Evolutionary conservation across 2,329 filamentous ascomycete species (phyloP).

Genomic region (Botrytis galanthina): DNA sequence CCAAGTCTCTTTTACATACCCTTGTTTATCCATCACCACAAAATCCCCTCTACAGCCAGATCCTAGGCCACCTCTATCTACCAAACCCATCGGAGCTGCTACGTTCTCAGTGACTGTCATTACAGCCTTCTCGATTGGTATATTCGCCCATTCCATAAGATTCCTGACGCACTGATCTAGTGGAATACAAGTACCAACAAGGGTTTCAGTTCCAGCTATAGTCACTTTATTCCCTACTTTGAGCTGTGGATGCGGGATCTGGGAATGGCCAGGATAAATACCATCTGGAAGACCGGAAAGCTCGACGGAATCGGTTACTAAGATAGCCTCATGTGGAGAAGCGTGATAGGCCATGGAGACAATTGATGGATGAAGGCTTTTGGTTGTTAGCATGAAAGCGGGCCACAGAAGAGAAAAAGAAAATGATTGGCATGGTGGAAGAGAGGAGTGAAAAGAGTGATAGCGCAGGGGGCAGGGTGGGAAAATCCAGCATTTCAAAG

Average conservation of each 20-base stretch:
- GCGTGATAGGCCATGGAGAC: slow-evolving; percentile 48
- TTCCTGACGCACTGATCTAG: slow-evolving; percentile 51
- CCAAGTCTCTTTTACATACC: slow-evolving; percentile 32
- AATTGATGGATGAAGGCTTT: slow-evolving; percentile 47
- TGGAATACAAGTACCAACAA: slow-evolving; percentile 52
- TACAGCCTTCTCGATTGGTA: slow-evolving; percentile 32
- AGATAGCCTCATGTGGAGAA: slow-evolving; percentile 47
- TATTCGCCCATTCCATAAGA: slow-evolving; percentile 33
- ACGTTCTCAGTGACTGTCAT: slow-evolving; percentile 37
- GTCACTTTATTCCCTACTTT: slow-evolving; percentile 50
- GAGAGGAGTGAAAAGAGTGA: not conserved
- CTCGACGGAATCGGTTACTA: slow-evolving; percentile 55
- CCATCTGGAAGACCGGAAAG: slow-evolving; percentile 52
- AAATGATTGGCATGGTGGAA: not conserved
- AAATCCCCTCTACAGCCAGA: slow-evolving; percentile 34
- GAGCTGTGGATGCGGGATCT: slow-evolving; percentile 49
- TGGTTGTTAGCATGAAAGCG: not conserved
- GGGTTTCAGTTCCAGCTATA: slow-evolving; percentile 51
- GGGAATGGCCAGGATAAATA: slow-evolving; percentile 50
- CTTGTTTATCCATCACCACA: slow-evolving; percentile 31
- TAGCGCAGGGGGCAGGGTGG: not conserved
- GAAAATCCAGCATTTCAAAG: not conserved
- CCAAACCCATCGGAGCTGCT: slow-evolving; percentile 29
- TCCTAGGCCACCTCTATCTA: slow-evolving; percentile 32
- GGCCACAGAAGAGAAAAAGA: not conserved